Evolutionary conservation across 768 basidiomycete species (phyloP).

Genomic region (Mycena vitilis): DNA sequence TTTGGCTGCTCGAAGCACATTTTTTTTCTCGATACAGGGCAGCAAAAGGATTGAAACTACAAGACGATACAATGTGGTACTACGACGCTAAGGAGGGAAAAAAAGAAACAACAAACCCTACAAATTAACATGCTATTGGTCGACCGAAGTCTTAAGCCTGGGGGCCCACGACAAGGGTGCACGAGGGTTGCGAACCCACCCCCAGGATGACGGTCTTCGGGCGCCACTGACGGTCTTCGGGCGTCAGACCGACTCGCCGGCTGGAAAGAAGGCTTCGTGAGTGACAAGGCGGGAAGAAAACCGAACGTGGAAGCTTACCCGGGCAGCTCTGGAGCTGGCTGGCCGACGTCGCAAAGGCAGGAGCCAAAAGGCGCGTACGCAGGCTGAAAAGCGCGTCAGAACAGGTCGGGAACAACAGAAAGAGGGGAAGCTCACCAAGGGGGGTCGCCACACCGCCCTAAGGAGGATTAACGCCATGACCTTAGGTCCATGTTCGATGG

Average conservation of each 20-base stretch:
- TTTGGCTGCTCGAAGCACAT: too few relatives aligned
- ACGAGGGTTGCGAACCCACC: conserved; percentile 6
- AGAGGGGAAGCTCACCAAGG: not conserved
- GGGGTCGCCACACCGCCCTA: too few relatives aligned
- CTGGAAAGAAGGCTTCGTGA: too few relatives aligned
- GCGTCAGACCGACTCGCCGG: too few relatives aligned
- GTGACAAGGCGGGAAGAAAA: not conserved
- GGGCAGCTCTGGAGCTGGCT: not conserved
- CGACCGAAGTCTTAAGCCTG: conserved; percentile 1
- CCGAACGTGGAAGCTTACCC: not conserved
- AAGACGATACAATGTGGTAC: too few relatives aligned
- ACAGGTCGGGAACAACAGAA: not conserved
- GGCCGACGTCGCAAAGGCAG: conserved; percentile 5
- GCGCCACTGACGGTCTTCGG: too few relatives aligned
- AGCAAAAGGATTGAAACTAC: too few relatives aligned
- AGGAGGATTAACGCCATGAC: too few relatives aligned
- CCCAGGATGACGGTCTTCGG: conserved; percentile 6
- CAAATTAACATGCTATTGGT: conserved; percentile 14
- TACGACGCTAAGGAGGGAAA: too few relatives aligned
- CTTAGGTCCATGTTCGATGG: too few relatives aligned
- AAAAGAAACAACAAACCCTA: conserved; percentile 1
- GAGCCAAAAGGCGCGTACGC: too few relatives aligned
- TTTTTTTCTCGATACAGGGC: too few relatives aligned
- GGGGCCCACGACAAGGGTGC: conserved; percentile 12
- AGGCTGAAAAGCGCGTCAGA: not conserved